These are phyloP conservation scores for Xylaria scruposa DNA, from an alignment of 495 filamentous ascomycete species.

Conservation along the genomic window DNA sequence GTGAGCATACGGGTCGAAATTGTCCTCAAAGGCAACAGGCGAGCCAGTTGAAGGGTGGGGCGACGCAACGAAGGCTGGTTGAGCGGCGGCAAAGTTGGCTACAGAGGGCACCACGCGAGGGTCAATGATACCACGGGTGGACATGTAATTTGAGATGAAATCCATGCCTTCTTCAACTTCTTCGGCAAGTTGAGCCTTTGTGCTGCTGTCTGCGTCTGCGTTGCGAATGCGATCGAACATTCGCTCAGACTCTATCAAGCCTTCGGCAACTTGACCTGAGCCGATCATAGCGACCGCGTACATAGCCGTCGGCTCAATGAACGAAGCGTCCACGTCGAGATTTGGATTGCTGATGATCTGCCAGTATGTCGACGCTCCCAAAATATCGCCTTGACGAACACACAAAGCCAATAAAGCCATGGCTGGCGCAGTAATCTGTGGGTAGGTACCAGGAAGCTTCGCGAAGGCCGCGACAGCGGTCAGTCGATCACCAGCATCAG, in stretches of 20 bases:
- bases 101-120: constrained; percentile 50
- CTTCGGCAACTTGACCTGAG: constrained; percentile 77
- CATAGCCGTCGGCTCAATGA: constrained; percentile 87
- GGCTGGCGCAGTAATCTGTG: constrained; percentile 66
- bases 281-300: constrained; percentile 83
- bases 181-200: constrained; percentile 64
- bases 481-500: constrained; percentile 76
- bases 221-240: constrained; percentile 84
- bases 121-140: constrained; percentile 53
- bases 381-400: constrained; percentile 78
- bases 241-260: constrained; percentile 73
- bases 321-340: constrained; percentile 62
- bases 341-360: constrained; percentile 67
- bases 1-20: constrained; percentile 86
- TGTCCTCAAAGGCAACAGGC: constrained; percentile 67
- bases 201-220: constrained; percentile 46
- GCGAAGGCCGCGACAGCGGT: constrained; percentile 74
- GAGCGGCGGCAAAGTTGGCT: constrained; percentile 35
- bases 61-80: constrained; percentile 43
- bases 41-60: constrained; percentile 47
- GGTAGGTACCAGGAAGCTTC: constrained; percentile 55
- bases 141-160: constrained; percentile 81
- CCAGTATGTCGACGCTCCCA: constrained; percentile 79
- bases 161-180: constrained; percentile 88
- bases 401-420: constrained; percentile 86